Conservation (phyloP, 257 asterid species). For the Solanum gandarillasii region DNA sequence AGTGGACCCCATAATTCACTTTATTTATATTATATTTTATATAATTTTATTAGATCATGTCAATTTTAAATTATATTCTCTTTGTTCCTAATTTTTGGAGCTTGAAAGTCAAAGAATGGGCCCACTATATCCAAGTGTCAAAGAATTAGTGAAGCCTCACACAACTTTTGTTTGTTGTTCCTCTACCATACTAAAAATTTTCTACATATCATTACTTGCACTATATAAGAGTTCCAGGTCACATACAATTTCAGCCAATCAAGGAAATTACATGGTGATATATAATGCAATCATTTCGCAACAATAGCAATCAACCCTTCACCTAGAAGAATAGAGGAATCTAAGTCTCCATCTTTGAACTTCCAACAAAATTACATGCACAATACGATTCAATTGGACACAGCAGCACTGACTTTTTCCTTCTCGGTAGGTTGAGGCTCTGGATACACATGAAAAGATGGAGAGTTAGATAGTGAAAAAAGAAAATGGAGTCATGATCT, state of each 20-base stretch:
- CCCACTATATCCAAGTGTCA: too few relatives aligned
- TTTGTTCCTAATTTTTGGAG: too few relatives aligned
- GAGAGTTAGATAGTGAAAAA: background rate
- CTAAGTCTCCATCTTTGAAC: background rate
- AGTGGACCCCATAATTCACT: too few relatives aligned
- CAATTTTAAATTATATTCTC: too few relatives aligned
- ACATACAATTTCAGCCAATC: background rate
- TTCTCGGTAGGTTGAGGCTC: constrained; percentile 36
- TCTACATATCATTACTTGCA: background rate
- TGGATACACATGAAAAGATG: constrained; percentile 7
- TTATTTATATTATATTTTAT: too few relatives aligned
- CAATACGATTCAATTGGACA: constrained; percentile 13
- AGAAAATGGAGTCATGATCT: background rate
- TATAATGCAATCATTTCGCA: background rate
- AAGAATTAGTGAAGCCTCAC: too few relatives aligned
- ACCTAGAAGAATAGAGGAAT: background rate
- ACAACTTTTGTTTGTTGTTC: too few relatives aligned
- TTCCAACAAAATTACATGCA: background rate
- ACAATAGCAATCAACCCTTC: background rate
- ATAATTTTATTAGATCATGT: too few relatives aligned
- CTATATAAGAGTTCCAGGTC: background rate
- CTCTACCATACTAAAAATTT: too few relatives aligned
- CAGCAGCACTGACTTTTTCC: constrained; percentile 21
- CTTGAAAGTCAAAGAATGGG: too few relatives aligned
- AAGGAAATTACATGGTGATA: background rate